Conservation (phyloP, 345 rosid genomes). For the Dimocarpus longan region DNA sequence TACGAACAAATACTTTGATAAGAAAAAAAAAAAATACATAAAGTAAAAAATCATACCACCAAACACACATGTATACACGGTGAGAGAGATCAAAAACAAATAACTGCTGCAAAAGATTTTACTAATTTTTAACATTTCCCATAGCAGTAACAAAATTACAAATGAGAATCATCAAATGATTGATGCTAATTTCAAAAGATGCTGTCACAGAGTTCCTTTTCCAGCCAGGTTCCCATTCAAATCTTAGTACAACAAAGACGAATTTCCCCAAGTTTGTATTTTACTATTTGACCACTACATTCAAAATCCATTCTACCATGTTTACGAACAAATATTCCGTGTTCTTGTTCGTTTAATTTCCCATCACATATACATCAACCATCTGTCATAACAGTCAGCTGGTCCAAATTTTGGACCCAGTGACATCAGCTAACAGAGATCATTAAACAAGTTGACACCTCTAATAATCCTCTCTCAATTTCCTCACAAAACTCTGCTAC, state of each 20-base stretch:
- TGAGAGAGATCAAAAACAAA: not conserved
- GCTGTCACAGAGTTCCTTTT: not conserved
- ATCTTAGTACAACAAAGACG: slow-evolving; percentile 2
- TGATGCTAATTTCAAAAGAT: not conserved
- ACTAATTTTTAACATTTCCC: not conserved
- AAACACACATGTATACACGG: not conserved
- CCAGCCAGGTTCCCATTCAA: not conserved
- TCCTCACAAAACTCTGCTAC: slow-evolving; percentile 18
- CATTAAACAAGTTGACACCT: not conserved
- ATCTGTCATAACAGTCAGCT: not conserved
- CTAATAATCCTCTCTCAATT: not conserved
- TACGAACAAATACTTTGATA: not conserved
- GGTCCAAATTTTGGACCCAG: slow-evolving; percentile 20
- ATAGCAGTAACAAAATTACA: not conserved
- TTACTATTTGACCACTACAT: not conserved
- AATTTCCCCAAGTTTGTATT: not conserved
- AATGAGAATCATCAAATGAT: not conserved
- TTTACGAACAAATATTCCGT: not conserved
- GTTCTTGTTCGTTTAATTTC: not conserved
- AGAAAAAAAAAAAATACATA: not conserved
- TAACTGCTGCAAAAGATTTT: not conserved
- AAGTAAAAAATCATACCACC: not conserved
- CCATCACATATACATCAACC: not conserved
- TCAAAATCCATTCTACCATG: not conserved
- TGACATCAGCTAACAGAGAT: slow-evolving; percentile 11